Evolutionary conservation across 192 early-diverging fungal species (phyloP).

Genomic region (Backusella macrospora): DNA sequence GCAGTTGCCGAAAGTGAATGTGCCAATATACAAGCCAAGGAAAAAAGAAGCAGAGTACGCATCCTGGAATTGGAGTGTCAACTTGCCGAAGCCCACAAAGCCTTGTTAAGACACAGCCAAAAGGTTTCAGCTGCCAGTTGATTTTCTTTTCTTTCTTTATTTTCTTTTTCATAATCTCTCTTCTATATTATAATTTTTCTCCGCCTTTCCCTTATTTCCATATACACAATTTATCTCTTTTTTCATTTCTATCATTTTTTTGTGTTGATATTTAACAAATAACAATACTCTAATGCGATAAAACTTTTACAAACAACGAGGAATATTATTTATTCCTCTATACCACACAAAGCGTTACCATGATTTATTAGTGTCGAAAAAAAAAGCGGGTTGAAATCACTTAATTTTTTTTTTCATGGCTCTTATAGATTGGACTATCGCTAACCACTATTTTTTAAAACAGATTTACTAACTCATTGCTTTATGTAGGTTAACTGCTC

Average conservation of each 20-base stretch:
- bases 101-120: constrained; percentile 24
- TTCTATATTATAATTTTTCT: neutral
- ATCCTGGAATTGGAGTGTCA: constrained; percentile 47
- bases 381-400: constrained; percentile 10
- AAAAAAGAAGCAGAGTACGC: constrained; percentile 41
- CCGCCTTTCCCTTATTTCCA: neutral
- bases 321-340: neutral
- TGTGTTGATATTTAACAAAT: constrained; percentile 23
- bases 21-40: constrained; percentile 37
- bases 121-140: constrained; percentile 4
- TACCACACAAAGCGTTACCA: constrained; percentile 19
- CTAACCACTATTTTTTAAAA: neutral
- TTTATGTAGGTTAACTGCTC: constrained; percentile 1
- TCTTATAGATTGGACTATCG: constrained; percentile 23
- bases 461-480: constrained; percentile 10
- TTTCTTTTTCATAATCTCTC: neutral
- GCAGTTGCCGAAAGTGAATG: constrained; percentile 52
- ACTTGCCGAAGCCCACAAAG: constrained; percentile 47
- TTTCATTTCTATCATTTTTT: constrained; percentile 9
- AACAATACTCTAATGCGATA: constrained; percentile 25
- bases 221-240: neutral
- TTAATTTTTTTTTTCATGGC: constrained; percentile 24
- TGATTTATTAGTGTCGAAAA: constrained; percentile 25
- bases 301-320: constrained; percentile 12
- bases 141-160: neutral